Conservation (phyloP, 768 basidiomycete species). For the Xerocomellus chrysenteron region DNA sequence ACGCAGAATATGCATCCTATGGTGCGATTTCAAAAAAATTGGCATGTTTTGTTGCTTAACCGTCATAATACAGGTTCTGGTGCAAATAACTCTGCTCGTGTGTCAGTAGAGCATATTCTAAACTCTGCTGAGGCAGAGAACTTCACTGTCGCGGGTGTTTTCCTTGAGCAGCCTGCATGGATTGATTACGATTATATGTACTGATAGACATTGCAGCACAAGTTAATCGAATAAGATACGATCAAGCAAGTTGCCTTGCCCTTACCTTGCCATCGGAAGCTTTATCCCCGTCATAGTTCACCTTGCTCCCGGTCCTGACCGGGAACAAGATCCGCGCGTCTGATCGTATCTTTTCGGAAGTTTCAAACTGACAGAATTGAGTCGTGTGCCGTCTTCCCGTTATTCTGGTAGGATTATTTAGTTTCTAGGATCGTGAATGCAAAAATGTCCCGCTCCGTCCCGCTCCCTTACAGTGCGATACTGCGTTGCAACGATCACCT, state of each 20-base stretch:
- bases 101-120: slow-evolving; percentile 48
- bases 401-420: not conserved
- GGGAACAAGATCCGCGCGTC: not conserved
- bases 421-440: slow-evolving; percentile 2
- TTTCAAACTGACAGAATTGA: slow-evolving; percentile 14
- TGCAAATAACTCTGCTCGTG: slow-evolving; percentile 44
- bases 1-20: slow-evolving; percentile 49
- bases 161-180: slow-evolving; percentile 52
- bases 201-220: slow-evolving; percentile 19
- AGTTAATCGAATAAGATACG: not conserved
- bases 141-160: slow-evolving; percentile 51
- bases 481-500: not conserved
- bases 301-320: not conserved
- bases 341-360: slow-evolving; percentile 4
- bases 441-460: slow-evolving; percentile 11
- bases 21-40: slow-evolving; percentile 31
- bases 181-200: slow-evolving; percentile 50
- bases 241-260: not conserved
- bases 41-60: not conserved
- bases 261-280: not conserved
- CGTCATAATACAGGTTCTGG: slow-evolving; percentile 42
- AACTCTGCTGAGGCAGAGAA: slow-evolving; percentile 38
- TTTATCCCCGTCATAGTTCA: not conserved
- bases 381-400: not conserved
- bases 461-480: not conserved